Base-by-base conservation (phyloP, 805 yeast genomes). In the Metschnikowia drakensbergensis region DNA sequence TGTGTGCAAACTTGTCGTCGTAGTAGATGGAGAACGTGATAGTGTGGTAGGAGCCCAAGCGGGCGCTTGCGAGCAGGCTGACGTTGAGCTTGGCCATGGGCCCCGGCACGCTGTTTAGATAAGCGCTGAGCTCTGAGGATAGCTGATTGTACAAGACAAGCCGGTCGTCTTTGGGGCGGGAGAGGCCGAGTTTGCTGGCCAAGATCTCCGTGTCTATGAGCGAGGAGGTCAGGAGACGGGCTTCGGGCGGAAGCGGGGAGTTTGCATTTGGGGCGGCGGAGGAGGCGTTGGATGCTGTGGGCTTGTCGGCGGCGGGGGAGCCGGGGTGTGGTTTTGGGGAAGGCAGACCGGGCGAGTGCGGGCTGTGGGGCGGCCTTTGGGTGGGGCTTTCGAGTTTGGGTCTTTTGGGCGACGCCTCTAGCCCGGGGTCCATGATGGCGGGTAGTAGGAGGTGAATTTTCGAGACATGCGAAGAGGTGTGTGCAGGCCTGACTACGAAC, bases 1-100 rank as follows among this genome's bases (percentile, higher is more conserved):
- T 34, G 17, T 6, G 11, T 3, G 23, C 22, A 4, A 34, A 35
- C 8, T 45, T 38, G 6, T 38, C 47, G 29, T 49, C 51, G 10
- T 33, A 30, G 3, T 28, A 3, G 22, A 32, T 33, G 10, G 33
- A 27, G 17, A 48, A 22, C n/a, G 45, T 32, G 23, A 45, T 17
- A 32, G 32, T 33, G 27, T 42, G 45, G 36, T 13, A 33, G n/a
- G 13, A 39, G 33, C 53, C 48, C 11, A 51, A 41, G 31, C 35
- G 43, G 27, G 6, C 27, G 6, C 6, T 30, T 2, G 33, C 32
- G 17, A 39, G 27, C 45, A 9, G 45, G 6, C 17, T 25, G 27
- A 42, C 17, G 26, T 26, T 8, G 17, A 27, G 27, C 23, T 27
- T 25, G 38, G 37, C 33, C 17, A 42, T 13, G 38, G 30, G 31